A percentile compares a stretch with the other conserved stretches of the same genome.
Evolutionary conservation across 192 early-diverging fungal genomes (phyloP).

Genomic region (Phycomyces blakesleeanus): DNA sequence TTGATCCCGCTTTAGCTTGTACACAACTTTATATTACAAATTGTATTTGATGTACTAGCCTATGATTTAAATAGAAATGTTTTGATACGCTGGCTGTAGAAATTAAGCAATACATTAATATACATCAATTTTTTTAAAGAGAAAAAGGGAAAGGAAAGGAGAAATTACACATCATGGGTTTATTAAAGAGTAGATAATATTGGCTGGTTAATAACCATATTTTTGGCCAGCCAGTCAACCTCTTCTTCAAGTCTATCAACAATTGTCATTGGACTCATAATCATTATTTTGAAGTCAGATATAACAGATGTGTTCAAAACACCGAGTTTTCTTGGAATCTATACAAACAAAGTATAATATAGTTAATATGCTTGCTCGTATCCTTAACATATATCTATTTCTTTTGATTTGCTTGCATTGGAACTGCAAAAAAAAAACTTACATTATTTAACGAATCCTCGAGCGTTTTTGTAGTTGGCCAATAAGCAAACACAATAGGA

Average conservation of each 20-base stretch:
- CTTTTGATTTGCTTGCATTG: no score
- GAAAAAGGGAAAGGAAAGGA: not conserved
- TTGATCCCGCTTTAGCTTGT: no score
- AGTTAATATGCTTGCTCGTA: no score
- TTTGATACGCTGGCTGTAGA: no score
- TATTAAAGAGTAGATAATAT: not conserved
- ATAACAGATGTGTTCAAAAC: not conserved
- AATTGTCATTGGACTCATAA: constrained; percentile 11
- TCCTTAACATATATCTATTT: no score
- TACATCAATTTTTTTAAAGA: not conserved
- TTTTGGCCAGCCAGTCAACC: constrained; percentile 4
- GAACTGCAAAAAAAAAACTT: not conserved
- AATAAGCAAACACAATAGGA: constrained; percentile 20
- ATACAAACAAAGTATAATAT: not conserved
- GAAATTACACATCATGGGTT: not conserved
- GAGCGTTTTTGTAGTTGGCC: constrained; percentile 9
- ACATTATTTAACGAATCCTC: not conserved
- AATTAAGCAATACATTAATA: no score
- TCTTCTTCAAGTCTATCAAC: constrained; percentile 11
- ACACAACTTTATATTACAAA: no score
- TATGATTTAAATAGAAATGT: no score
- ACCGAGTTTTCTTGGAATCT: constrained; percentile 7
- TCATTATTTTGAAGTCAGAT: constrained; percentile 6
- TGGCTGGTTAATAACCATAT: constrained; percentile 8
- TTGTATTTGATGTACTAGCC: no score